Base-by-base conservation (phyloP, 176 grass and related monocot species). In the Cocos nucifera region DNA sequence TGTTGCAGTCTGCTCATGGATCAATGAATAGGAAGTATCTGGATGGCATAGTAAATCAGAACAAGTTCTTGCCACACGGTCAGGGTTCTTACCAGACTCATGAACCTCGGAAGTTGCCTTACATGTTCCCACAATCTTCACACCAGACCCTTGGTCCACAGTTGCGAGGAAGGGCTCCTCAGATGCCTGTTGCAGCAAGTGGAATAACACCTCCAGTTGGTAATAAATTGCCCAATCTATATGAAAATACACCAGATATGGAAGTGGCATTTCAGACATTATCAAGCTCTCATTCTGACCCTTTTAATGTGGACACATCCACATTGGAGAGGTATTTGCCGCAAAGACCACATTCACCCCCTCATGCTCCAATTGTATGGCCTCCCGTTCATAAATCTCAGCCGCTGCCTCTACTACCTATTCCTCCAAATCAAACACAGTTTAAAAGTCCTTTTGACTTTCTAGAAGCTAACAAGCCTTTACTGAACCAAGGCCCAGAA, bases 141-240 rank as follows among this genome's bases (percentile, higher is more conserved):
- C 87, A 79, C 51, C 79, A 88, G 71, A 80, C 53, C 54, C 67
- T 65, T 80, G 67, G 78, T 75, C 66, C 75, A 66, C 79, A 51
- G 27, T 69, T 74, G 64, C 81, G 61, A 56, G 61, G 66, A 60
- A 85, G 67, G 54, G 73, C 78, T 63, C 58, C 72, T 75, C 69
- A 80, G 66, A 77, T 70, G 64, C 21, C 84, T 67, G 58, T 77
- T 58, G 25, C 56, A 57, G 22, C 67, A 61, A 70, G 65, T 67
- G 78, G 79, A 65, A 63, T 78, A 69, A 39, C 77, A 63, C 66
- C 63, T 22, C 14, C 20, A 16, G 30, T 6, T 21, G 6, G n/a
- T 61, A 35, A 61, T 56, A 71, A 49, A 28, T 22, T 52, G 15
- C 39, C 48, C 18, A 26, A 14, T 51, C 55, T 21, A 32, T 53